Base-by-base conservation (phyloP, 495 filamentous ascomycete species). In the Parathielavia hyrcaniae region DNA sequence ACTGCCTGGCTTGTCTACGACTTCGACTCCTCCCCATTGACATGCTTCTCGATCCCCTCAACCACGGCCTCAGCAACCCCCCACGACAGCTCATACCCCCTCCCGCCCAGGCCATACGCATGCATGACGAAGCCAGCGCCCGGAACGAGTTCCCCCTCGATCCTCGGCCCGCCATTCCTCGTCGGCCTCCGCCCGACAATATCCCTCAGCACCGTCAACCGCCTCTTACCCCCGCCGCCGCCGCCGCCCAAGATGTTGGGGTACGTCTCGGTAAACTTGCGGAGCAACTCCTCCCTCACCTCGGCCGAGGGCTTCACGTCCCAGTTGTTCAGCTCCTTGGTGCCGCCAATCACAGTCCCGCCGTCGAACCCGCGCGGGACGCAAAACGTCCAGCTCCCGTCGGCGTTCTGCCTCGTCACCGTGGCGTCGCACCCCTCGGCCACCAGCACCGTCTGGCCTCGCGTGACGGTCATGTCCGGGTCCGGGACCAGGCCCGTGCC, bases 301-400 rank as follows among this genome's bases (percentile, higher is more conserved):
- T 79, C 77, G 11, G 54, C 54, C 0, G 68, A 75, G 4, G 81
- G 77, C 44, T 74, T 69, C 1, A 73, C 71, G 56, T 79, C 73
- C 79, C 80, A 85, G 57, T 83, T 71, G 49, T 78, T 68, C 1
- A 77, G 75, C 60, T 85, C 77, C 59, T 84, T 85, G 7, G 83
- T 86, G 0, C 83, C 83, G 14, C 83, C 83, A 46, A 86, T 80
- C 23, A 86, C 71, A 0, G 82, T 86, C 0, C 82, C 83, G 1
- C 82, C 82, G 6, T 78, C 73, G 20, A 82, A 77, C 2, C 77
- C 77, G 1, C 83, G 78, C 4, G 83, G 81, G 3, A 86, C 78
- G 51, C 71, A 80, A 64, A 85, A 85, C 17, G 77, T 79, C 81
- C 81, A 86, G 32, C 69, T 73, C 0, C 82, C 82, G 61, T 84